These are phyloP conservation scores for Leptodermis oblonga DNA, from an alignment of 257 asterid species.

Conservation along the genomic window DNA sequence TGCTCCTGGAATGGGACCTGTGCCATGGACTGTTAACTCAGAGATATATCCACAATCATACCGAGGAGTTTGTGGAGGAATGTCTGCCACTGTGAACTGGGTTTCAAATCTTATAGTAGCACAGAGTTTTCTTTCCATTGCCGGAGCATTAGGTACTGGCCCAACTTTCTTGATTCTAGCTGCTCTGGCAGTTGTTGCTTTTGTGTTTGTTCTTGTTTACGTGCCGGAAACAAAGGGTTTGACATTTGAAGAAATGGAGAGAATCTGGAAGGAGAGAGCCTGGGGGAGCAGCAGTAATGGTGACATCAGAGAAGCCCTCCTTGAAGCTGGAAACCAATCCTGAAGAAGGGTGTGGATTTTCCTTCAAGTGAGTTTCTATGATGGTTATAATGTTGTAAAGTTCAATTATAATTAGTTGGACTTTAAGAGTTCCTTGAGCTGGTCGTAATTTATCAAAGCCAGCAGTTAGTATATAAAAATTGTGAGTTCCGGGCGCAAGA, in stretches of 20 bases:
- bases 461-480: background rate
- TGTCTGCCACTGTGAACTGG: constrained; percentile 98
- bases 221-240: constrained; percentile 94
- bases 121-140: constrained; percentile 69
- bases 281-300: constrained; percentile 31
- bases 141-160: constrained; percentile 63
- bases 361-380: no score
- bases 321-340: constrained; percentile 29
- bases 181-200: constrained; percentile 57
- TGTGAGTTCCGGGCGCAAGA: no score
- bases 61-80: constrained; percentile 85
- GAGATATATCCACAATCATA: constrained; percentile 85
- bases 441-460: background rate
- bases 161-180: constrained; percentile 71
- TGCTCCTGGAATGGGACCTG: constrained; percentile 96
- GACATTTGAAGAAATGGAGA: constrained; percentile 79
- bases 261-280: constrained; percentile 77
- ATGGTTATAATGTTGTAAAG: no score
- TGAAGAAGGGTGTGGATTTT: background rate
- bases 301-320: constrained; percentile 51
- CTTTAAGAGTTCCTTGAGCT: background rate
- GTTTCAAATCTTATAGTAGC: constrained; percentile 79
- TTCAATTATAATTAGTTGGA: no score
- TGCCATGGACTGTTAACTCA: constrained; percentile 93
- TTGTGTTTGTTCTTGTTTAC: constrained; percentile 50